Evolutionary conservation across 1,139 yeast species (phyloP).

Genomic region (Pichia terricola): DNA sequence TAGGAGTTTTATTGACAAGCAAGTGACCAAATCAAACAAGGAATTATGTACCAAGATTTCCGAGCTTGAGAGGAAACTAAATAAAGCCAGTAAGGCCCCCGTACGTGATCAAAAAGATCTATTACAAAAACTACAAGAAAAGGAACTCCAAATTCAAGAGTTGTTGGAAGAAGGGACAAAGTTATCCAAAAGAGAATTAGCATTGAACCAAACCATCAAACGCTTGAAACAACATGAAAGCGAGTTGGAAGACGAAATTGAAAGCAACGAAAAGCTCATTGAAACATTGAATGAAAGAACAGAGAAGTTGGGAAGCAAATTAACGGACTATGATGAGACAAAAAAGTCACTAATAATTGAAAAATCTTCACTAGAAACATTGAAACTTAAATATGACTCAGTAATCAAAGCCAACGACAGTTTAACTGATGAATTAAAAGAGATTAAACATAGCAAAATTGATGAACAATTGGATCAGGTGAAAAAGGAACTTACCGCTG

Average conservation of each 20-base stretch:
- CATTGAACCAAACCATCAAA: slow-evolving; percentile 58
- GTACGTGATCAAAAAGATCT: too few relatives aligned
- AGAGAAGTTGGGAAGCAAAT: slow-evolving; percentile 27
- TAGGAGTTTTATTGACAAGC: too few relatives aligned
- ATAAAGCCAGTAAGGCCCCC: too few relatives aligned
- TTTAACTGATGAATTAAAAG: slow-evolving; percentile 24
- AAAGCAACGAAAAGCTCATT: slow-evolving; percentile 14
- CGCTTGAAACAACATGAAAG: slow-evolving; percentile 44
- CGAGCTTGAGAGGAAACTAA: too few relatives aligned
- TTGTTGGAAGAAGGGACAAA: slow-evolving; percentile 73
- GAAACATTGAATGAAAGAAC: slow-evolving; percentile 28
- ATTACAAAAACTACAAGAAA: slow-evolving; percentile 34
- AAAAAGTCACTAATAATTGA: slow-evolving; percentile 22
- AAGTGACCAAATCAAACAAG: too few relatives aligned
- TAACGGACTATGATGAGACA: slow-evolving; percentile 18
- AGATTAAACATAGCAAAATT: slow-evolving; percentile 26
- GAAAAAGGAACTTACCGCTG: slow-evolving; percentile 29
- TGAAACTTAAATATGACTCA: slow-evolving; percentile 20
- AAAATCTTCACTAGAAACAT: slow-evolving; percentile 19
- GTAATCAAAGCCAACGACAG: slow-evolving; percentile 18
- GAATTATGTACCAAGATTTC: too few relatives aligned
- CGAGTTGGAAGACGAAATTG: slow-evolving; percentile 29
- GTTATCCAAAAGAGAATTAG: slow-evolving; percentile 65
- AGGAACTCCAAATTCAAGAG: slow-evolving; percentile 47
- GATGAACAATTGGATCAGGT: slow-evolving; percentile 34